Conservation (phyloP, 129 eudicot species). For the Glebionis coronaria region DNA sequence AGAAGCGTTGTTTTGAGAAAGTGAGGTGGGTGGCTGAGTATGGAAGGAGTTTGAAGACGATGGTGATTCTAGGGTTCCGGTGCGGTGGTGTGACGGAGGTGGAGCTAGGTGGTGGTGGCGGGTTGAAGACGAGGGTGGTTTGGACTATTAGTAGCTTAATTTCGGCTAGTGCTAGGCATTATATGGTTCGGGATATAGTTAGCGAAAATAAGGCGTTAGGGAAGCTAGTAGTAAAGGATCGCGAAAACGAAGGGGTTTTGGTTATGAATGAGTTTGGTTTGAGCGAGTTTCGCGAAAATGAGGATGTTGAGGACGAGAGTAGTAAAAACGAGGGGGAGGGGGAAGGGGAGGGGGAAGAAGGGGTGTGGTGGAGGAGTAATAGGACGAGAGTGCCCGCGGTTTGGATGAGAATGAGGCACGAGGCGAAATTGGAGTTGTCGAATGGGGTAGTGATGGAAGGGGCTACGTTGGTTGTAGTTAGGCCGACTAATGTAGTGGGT, state of each 20-base stretch:
- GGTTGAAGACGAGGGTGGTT: constrained; percentile 60
- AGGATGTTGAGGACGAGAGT: constrained; percentile 8
- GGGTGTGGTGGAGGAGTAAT: constrained; percentile 58
- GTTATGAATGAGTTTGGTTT: constrained; percentile 39
- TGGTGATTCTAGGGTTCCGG: constrained; percentile 52
- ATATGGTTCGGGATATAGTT: constrained; percentile 43
- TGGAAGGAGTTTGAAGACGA: constrained; percentile 42
- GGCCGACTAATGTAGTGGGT: constrained; percentile 37
- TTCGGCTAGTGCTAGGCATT: constrained; percentile 63
- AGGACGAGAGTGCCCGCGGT: constrained; percentile 66
- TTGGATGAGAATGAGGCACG: constrained; percentile 66
- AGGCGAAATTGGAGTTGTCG: constrained; percentile 41
- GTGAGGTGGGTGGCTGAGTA: constrained; percentile 51
- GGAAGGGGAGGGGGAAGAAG: constrained; percentile 23
- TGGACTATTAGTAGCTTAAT: constrained; percentile 64
- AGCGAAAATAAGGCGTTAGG: constrained; percentile 25
- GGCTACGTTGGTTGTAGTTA: constrained; percentile 57
- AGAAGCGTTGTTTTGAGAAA: constrained; percentile 48
- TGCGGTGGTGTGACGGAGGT: constrained; percentile 35
- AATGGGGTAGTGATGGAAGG: constrained; percentile 56
- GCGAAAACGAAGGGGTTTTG: constrained; percentile 48
- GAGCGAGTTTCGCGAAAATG: constrained; percentile 31
- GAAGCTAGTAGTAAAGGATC: constrained; percentile 36
- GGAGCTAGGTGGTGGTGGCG: constrained; percentile 40
- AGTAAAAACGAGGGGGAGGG: constrained; percentile 19